Conservation (phyloP, 345 rosid species). For the Syzygium aromaticum region DNA sequence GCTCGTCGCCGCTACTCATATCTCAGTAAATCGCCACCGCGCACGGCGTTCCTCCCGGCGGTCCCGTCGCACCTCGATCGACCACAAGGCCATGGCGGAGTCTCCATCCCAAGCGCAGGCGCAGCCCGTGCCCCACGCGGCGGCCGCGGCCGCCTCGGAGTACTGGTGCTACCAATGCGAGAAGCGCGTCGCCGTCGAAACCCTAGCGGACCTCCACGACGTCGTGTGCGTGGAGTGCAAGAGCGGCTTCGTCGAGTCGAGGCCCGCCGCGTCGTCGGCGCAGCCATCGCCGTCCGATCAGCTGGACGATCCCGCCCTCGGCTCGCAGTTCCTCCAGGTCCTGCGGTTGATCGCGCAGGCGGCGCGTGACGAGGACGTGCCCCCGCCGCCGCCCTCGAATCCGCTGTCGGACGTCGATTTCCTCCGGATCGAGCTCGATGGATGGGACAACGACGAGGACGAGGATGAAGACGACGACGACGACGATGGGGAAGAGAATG, state of each 20-base stretch:
- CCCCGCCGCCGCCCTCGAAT: conserved; percentile 29
- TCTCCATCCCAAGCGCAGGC: conserved; percentile 17
- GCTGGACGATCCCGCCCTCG: conserved; percentile 36
- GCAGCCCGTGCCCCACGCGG: background rate
- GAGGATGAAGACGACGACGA: conserved; percentile 29
- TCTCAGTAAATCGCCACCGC: background rate
- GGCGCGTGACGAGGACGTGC: conserved; percentile 38
- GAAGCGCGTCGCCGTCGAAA: conserved; percentile 54
- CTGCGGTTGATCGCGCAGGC: conserved; percentile 40
- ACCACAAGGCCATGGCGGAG: conserved; percentile 29
- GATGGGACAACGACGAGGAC: conserved; percentile 47
- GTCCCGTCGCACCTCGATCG: background rate
- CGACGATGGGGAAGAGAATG: conserved; percentile 14
- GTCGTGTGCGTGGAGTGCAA: conserved; percentile 62
- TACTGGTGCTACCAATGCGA: conserved; percentile 77
- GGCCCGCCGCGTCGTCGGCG: conserved; percentile 21
- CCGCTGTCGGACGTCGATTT: conserved; percentile 42
- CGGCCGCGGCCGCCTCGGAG: conserved; percentile 5
- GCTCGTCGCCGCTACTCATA: background rate
- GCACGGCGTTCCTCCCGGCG: background rate
- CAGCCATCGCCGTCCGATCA: conserved; percentile 97
- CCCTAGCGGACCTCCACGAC: conserved; percentile 27
- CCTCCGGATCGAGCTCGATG: conserved; percentile 45
- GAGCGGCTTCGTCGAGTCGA: conserved; percentile 62
- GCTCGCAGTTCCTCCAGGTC: background rate